Percentiles rank a stretch among this genome's conserved stretches.
Conservation (phyloP, 495 filamentous ascomycete genomes). For the Penicillium macrosclerotiorum region DNA sequence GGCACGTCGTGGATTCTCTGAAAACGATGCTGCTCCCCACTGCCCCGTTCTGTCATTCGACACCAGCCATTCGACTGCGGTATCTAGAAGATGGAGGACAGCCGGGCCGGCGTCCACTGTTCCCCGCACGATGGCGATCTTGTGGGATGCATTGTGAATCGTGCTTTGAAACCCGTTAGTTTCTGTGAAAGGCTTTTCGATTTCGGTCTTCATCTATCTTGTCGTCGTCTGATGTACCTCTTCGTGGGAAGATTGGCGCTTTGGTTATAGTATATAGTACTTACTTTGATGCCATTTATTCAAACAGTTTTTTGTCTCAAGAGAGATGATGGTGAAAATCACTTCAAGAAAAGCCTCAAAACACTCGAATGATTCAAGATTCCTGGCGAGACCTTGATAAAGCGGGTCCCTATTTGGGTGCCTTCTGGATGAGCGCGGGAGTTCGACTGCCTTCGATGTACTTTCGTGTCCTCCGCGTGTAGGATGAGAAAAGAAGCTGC, state of each 20-base stretch:
- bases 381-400: background rate
- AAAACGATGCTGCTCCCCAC: conserved; percentile 15
- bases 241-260: background rate
- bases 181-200: background rate
- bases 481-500: background rate
- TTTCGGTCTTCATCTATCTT: conserved; percentile 2
- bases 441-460: background rate
- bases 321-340: background rate
- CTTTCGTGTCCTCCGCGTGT: background rate
- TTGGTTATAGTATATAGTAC: background rate
- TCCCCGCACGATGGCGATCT: conserved; percentile 11
- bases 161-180: conserved; percentile 8
- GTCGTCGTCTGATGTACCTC: background rate
- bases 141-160: background rate
- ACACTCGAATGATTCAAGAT: background rate
- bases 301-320: conserved; percentile 4
- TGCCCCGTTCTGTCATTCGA: conserved; percentile 10
- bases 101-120: conserved; percentile 8
- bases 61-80: conserved; percentile 15
- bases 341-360: background rate
- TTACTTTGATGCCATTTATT: conserved; percentile 12
- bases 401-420: background rate
- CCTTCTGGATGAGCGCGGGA: background rate
- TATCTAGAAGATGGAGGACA: conserved; percentile 12
- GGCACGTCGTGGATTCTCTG: conserved; percentile 8